Percentiles rank a stretch among this genome's conserved stretches.
Evolutionary conservation across 1,284 basidiomycete species (phyloP).

Genomic region (Sporisorium graminicola): DNA sequence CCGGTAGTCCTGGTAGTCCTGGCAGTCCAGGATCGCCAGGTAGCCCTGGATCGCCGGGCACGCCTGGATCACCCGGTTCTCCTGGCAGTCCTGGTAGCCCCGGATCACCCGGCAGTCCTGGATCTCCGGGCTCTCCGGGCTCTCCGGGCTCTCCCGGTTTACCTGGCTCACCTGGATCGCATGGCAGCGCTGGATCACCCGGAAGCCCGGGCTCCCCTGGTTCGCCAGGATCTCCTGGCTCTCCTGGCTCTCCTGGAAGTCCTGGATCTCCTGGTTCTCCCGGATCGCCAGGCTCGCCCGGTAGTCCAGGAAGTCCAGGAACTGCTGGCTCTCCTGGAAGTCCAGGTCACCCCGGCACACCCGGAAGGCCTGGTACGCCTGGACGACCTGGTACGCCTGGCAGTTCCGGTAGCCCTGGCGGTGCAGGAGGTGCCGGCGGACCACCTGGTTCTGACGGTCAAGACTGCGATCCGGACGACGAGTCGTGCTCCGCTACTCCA

Average conservation of each 20-base stretch:
- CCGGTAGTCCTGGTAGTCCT: not conserved
- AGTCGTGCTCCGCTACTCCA: not conserved
- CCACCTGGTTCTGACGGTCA: not conserved
- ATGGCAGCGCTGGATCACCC: not conserved
- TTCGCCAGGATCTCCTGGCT: not conserved
- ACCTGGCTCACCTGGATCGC: not conserved
- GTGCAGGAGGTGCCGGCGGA: constrained; percentile 9
- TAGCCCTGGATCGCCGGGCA: not conserved
- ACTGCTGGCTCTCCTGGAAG: constrained; percentile 19
- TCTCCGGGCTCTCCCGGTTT: not conserved
- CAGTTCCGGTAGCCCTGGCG: constrained; percentile 10
- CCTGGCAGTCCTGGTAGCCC: not conserved
- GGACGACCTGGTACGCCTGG: constrained; percentile 1
- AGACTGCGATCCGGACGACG: constrained; percentile 3
- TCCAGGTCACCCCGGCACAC: constrained; percentile 4
- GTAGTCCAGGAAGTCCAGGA: not conserved
- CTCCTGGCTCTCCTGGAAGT: not conserved
- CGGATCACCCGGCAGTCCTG: not conserved
- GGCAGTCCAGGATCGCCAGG: not conserved
- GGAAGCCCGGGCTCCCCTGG: not conserved
- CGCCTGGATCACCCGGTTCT: not conserved
- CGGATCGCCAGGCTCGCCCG: not conserved
- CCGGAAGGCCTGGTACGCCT: not conserved
- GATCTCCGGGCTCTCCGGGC: not conserved
- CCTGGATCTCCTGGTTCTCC: not conserved